Evolutionary conservation across 2,329 filamentous ascomycete species (phyloP), one percentile per base, ranked within the genome.

Genomic region (Cryoendolithus antarcticus): DNA sequence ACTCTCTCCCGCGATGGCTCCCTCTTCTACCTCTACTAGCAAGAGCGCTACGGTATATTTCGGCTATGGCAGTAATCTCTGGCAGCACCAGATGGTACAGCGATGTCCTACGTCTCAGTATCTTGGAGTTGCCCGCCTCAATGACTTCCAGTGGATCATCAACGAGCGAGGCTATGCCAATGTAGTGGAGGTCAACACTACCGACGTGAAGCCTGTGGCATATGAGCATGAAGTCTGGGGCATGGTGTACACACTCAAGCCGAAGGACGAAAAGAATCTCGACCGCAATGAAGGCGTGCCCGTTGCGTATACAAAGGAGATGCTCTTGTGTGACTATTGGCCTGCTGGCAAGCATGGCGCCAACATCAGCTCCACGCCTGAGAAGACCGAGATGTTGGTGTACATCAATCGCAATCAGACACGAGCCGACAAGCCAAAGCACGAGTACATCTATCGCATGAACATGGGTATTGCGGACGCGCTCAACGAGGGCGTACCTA

Each of bases 51-150:
- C 55, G 37, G 57, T 75, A 46, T 82, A 82, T 64, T 82, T 84
- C 54, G 80, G 73, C 50, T 84, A 80, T 59, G 80, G 80, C 45
- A 77, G 72, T 54, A 84, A 84, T 57, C 69, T 84, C 42, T 81
- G 76, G 56, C 68, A 69, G 1, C 59, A 66, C 21, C 79, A 83
- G 58, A 84, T 85, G 80, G 49, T 49, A 3, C 48, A 55, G 34
- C 75, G 79, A 38, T 84, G 80, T 53, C 70, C 70, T 2, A 56
- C 53, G 9, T 73, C 74, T 2, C 60, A 55, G 9, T 72, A 74
- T 38, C 54, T 75, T 5, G 75, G 75, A 32, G 61, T 81, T 37
- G 80, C 68, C 3, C 59, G 70, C 12, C 65, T 85, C 3, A 52
- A 56, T 1, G 62, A 63, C 31, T 80, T 75, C 65, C 62, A 57